Conservation (phyloP, 2,329 filamentous ascomycete genomes). For the Fusarium citri region DNA sequence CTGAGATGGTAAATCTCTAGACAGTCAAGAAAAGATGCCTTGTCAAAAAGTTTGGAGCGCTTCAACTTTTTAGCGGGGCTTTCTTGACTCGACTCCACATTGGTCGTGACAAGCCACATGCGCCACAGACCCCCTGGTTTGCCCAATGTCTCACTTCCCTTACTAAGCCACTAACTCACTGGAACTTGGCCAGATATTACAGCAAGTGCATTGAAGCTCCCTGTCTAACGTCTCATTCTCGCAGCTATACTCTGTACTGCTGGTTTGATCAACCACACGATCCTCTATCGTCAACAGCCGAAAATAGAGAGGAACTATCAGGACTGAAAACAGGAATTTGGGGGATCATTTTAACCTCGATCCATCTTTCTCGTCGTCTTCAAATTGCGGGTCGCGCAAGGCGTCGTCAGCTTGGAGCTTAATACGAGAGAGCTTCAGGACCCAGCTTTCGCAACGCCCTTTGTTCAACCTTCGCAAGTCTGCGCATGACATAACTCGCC, state of each 20-base stretch:
- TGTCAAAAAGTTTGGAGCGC: conserved; percentile 44
- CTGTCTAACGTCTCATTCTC: conserved; percentile 35
- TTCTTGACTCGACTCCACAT: conserved; percentile 9
- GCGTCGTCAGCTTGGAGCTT: conserved; percentile 39
- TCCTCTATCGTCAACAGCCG: conserved; percentile 7
- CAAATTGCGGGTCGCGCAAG: conserved; percentile 36
- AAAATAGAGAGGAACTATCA: not conserved
- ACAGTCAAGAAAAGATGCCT: conserved; percentile 22
- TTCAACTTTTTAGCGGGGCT: conserved; percentile 50
- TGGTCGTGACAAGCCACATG: conserved; percentile 9
- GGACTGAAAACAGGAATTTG: not conserved
- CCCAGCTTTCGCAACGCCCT: conserved; percentile 31
- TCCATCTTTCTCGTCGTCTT: not conserved
- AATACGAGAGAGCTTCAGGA: conserved; percentile 19
- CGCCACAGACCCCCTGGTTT: conserved; percentile 32
- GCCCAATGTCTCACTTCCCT: conserved; percentile 31
- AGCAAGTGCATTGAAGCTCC: conserved; percentile 42
- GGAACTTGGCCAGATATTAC: conserved; percentile 45
- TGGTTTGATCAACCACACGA: conserved; percentile 31
- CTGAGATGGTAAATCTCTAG: conserved; percentile 33
- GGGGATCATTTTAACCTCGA: not conserved
- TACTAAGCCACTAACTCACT: conserved; percentile 42
- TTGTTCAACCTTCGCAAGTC: conserved; percentile 8
- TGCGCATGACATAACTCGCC: conserved; percentile 46
- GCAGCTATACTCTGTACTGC: conserved; percentile 35